phyloP scores from a whole-genome alignment of 176 grass and related monocot genomes.

The Carex scoparia region DNA sequence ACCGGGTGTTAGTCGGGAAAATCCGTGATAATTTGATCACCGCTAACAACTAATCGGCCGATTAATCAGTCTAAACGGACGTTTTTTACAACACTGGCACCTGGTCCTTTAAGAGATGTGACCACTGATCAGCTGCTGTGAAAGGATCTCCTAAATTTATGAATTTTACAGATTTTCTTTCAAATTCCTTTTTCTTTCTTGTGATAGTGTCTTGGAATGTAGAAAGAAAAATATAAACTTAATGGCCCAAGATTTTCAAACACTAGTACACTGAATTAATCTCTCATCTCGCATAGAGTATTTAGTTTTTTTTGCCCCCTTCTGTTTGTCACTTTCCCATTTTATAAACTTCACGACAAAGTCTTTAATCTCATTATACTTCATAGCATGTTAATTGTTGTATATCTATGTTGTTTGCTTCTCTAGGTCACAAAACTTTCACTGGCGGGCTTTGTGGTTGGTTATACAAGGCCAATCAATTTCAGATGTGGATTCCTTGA shows the following conservation, averaged over 20 bases:
- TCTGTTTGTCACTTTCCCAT: neutral
- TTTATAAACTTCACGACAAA: neutral
- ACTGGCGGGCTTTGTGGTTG: conserved; percentile 62
- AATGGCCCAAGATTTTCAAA: conserved; percentile 67
- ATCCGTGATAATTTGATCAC: no score
- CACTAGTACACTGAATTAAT: conserved; percentile 43
- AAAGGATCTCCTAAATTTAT: neutral
- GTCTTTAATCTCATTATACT: neutral
- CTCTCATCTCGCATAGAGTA: neutral
- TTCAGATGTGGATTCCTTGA: conserved; percentile 32
- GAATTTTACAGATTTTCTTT: neutral
- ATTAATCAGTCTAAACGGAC: no score
- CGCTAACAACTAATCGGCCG: no score
- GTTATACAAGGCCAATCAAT: conserved; percentile 58
- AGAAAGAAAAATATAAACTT: conserved; percentile 66
- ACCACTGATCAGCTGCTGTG: no score
- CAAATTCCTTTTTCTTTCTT: neutral
- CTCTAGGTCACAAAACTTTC: conserved; percentile 53
- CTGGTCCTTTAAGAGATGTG: neutral
- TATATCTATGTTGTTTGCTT: conserved; percentile 21
- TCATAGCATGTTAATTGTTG: neutral
- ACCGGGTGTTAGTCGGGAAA: no score
- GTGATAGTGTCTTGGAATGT: conserved; percentile 71
- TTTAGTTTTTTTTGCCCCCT: neutral
- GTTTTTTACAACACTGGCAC: no score